These are phyloP conservation scores for Kalaharituber pfeilii DNA, from an alignment of 2,329 filamentous ascomycete genomes.

Conservation along the genomic window DNA sequence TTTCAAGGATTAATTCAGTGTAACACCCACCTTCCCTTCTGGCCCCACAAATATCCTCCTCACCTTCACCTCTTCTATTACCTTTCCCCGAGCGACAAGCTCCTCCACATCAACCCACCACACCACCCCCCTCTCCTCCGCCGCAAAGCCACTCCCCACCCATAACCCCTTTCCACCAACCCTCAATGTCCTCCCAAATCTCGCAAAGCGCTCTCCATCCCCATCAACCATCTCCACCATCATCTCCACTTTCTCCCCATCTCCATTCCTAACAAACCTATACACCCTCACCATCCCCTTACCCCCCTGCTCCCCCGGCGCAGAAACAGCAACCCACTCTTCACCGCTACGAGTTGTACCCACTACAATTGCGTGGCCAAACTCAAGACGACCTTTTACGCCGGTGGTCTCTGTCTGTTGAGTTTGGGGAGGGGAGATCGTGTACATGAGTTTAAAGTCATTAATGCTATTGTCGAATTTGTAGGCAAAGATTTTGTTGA, in stretches of 20 bases:
- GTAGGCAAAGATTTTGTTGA: constrained; percentile 15
- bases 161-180: constrained; percentile 12
- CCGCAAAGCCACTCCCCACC: constrained; percentile 18
- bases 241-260: constrained; percentile 2
- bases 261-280: not conserved
- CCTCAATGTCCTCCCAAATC: constrained; percentile 16
- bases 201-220: constrained; percentile 11
- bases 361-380: constrained; percentile 13
- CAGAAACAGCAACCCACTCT: constrained; percentile 17
- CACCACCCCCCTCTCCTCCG: constrained; percentile 16
- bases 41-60: not conserved
- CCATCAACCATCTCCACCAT: constrained; percentile 11
- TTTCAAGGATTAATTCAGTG: no score
- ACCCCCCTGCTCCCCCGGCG: not conserved
- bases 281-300: not conserved
- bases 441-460: not conserved
- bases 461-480: constrained; percentile 2
- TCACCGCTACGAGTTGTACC: constrained; percentile 5
- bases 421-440: not conserved
- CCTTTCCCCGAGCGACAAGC: constrained; percentile 1
- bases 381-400: constrained; percentile 6
- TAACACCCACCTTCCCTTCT: not conserved
- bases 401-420: not conserved
- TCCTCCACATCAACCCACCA: constrained; percentile 21
- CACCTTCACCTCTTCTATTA: not conserved